Percentiles rank a stretch among this genome's conserved stretches.
These are phyloP conservation scores for Phlegmacium glaucopus DNA, from an alignment of 768 basidiomycete species.

Conservation along the genomic window DNA sequence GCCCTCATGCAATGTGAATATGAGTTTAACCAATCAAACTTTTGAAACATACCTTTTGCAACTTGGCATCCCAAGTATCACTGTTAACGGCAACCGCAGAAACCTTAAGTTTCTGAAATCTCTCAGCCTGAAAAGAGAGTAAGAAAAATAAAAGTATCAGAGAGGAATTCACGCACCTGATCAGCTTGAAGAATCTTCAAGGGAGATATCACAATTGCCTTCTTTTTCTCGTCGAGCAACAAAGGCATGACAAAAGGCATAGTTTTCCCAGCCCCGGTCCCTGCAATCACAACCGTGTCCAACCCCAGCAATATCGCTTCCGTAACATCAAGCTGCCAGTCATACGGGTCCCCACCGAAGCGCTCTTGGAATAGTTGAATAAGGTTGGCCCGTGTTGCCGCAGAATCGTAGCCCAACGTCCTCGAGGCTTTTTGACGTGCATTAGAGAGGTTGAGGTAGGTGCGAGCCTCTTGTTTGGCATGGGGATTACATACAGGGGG, in stretches of 20 bases:
- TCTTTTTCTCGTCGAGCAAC: slow-evolving; percentile 14
- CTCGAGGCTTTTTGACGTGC: neutral
- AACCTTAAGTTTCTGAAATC: slow-evolving; percentile 27
- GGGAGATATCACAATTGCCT: slow-evolving; percentile 30
- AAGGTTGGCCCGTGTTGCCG: neutral
- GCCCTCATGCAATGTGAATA: neutral
- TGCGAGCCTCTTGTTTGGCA: no score
- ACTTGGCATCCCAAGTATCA: slow-evolving; percentile 24
- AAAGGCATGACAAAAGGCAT: slow-evolving; percentile 29
- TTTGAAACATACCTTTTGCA: slow-evolving; percentile 24
- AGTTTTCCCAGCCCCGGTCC: slow-evolving; percentile 32
- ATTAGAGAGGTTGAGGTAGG: no score
- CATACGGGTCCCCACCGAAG: slow-evolving; percentile 11
- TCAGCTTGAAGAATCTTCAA: slow-evolving; percentile 34
- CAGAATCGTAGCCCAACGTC: slow-evolving; percentile 1
- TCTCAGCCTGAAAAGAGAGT: slow-evolving; percentile 11
- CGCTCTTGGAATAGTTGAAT: neutral
- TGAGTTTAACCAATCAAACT: no score
- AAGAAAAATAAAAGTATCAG: neutral
- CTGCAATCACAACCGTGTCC: slow-evolving; percentile 29
- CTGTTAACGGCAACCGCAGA: slow-evolving; percentile 32
- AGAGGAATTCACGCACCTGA: slow-evolving; percentile 32
- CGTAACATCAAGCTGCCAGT: slow-evolving; percentile 33
- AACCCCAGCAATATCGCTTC: slow-evolving; percentile 30
- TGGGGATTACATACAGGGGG: no score